Percentiles rank a stretch among this genome's conserved stretches.
phyloP scores from a whole-genome alignment of 805 yeast species.

The Suhomyces prunicola region DNA sequence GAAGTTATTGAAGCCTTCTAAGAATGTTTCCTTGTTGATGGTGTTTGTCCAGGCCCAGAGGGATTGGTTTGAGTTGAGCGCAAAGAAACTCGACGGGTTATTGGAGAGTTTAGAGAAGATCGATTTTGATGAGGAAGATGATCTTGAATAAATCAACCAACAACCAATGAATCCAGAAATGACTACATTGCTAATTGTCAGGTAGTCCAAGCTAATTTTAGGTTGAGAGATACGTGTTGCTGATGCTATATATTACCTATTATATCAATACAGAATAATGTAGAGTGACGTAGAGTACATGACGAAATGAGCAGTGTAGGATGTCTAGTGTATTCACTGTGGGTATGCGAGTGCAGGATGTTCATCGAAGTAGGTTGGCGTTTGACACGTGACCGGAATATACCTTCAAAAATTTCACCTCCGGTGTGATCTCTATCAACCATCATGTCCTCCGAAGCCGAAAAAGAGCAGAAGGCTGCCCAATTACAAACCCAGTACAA shows the following conservation, averaged over 20 bases:
- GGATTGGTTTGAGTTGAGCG: conserved; percentile 47
- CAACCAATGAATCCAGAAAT: too few relatives aligned
- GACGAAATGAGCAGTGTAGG: too few relatives aligned
- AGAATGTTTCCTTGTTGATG: conserved; percentile 59
- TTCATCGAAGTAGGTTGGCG: too few relatives aligned
- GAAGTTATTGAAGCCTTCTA: conserved; percentile 63
- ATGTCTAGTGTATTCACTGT: too few relatives aligned
- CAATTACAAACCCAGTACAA: conserved; percentile 41
- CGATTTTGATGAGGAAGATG: conserved; percentile 34
- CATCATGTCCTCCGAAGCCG: conserved; percentile 7
- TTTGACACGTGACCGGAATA: neutral
- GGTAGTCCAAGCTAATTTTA: too few relatives aligned
- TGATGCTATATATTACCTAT: neutral
- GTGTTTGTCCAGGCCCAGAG: conserved; percentile 68
- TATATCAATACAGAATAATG: too few relatives aligned
- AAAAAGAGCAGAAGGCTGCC: conserved; percentile 32
- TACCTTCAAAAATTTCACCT: neutral
- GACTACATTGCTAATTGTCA: too few relatives aligned
- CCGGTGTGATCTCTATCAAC: neutral
- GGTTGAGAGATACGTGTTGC: too few relatives aligned
- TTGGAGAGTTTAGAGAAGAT: conserved; percentile 31
- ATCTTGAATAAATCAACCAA: conserved; percentile 6
- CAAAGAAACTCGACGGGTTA: conserved; percentile 32
- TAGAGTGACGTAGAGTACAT: too few relatives aligned
- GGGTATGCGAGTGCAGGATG: too few relatives aligned